These are phyloP conservation scores for Candida odintsovae DNA, from an alignment of 805 yeast genomes.

Conservation along the genomic window DNA sequence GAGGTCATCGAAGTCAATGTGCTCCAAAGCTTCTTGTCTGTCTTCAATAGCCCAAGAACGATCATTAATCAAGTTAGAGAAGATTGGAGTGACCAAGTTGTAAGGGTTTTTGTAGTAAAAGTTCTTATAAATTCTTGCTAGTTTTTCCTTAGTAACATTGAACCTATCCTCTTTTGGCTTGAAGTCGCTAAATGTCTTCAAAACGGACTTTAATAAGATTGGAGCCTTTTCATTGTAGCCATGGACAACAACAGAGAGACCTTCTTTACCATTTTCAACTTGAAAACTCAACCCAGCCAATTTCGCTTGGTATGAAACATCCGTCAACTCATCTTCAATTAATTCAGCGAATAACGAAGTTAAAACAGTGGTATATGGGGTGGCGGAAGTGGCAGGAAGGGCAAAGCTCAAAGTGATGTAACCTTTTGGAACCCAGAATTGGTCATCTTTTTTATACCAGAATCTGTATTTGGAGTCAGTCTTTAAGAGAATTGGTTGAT, in stretches of 20 bases:
- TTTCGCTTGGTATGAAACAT: slow-evolving; percentile 76
- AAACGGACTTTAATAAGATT: slow-evolving; percentile 53
- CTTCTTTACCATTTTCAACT: slow-evolving; percentile 59
- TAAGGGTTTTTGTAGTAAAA: slow-evolving; percentile 73
- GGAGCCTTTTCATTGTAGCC: slow-evolving; percentile 85
- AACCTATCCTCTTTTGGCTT: slow-evolving; percentile 53
- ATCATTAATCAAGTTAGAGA: slow-evolving; percentile 64
- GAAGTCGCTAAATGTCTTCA: slow-evolving; percentile 47
- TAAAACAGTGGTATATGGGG: slow-evolving; percentile 52
- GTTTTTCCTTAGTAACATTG: slow-evolving; percentile 57
- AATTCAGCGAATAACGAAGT: slow-evolving; percentile 63
- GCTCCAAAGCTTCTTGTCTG: slow-evolving; percentile 41
- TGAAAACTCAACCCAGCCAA: slow-evolving; percentile 68
- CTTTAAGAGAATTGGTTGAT: slow-evolving; percentile 58
- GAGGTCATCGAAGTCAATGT: slow-evolving; percentile 45
- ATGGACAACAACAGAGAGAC: slow-evolving; percentile 56
- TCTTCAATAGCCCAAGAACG: slow-evolving; percentile 61
- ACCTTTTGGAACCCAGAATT: slow-evolving; percentile 85
- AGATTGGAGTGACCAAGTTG: slow-evolving; percentile 61
- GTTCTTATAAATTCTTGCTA: slow-evolving; percentile 58
- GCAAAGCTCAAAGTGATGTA: slow-evolving; percentile 58
- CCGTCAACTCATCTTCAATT: slow-evolving; percentile 69
- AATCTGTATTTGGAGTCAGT: slow-evolving; percentile 47
- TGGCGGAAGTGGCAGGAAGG: slow-evolving; percentile 54
- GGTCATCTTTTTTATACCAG: slow-evolving; percentile 91